Base-by-base conservation (phyloP, 352 stramenopile genomes). In the Globisporangium iwayamae region DNA sequence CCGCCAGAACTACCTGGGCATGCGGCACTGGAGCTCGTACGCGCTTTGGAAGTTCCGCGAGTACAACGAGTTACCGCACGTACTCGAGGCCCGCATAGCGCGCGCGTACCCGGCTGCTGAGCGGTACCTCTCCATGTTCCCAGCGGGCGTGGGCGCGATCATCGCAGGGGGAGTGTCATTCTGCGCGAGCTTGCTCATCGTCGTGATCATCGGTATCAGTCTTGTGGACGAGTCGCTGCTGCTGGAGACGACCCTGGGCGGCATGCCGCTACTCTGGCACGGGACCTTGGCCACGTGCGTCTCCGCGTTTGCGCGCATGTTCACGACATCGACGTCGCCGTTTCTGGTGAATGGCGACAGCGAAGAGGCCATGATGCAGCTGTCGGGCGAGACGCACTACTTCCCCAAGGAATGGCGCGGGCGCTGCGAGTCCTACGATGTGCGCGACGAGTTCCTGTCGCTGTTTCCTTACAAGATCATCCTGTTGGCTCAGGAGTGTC, bases 31-130 rank as follows among this genome's bases (percentile, higher is more conserved):
- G 96, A 97, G 90, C 30, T 77, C 81, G 6, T 86, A 95, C 57
- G 87, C 91, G 41, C 64, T 93, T 20, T 97, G 90, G 90, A 87
- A 87, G 34, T 98, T 99, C 70, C 85, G 97, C 52, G 97, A 99
- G 79, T 99, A 99, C 80, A 99, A 99, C 75, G 98, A 99, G 69
- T 74, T 99, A 1, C 93, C 94, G n/a, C 96, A 99, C 67, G 74
- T 96, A 39, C 96, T 99, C 64, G 95, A 99, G 63, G 80, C 86
- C n/a, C 87, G 97, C 28, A 89, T 99, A 61, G 85, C 81, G 41
- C 85, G 93, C 16, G 98, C 91, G 18, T 98, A 98, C 66, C 73
- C 90, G 38, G 79, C 96, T 2, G 95, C 96, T 2, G 87, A 98
- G 41, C 77, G 86, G 4, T 99, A 99, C 73, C 63, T 99, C 18